These are phyloP conservation scores for Fusarium hostae DNA, from an alignment of 2,329 filamentous ascomycete genomes.

Conservation along the genomic window DNA sequence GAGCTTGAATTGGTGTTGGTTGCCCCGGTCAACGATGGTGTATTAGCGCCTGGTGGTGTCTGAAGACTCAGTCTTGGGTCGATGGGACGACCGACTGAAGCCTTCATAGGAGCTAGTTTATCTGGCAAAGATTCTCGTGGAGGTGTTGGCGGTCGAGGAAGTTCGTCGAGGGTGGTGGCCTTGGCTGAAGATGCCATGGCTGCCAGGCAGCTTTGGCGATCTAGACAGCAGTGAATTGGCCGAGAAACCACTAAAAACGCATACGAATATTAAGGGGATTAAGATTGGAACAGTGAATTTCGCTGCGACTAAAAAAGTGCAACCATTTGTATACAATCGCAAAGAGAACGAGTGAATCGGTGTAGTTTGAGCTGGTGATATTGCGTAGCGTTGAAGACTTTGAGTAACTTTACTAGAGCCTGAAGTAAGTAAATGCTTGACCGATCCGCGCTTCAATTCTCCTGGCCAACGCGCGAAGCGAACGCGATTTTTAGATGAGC, in stretches of 20 bases:
- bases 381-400: slow-evolving; percentile 25
- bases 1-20: slow-evolving; percentile 57
- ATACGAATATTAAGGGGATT: slow-evolving; percentile 29
- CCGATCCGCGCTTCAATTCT: slow-evolving; percentile 35
- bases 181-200: slow-evolving; percentile 57
- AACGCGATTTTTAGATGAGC: slow-evolving; percentile 33
- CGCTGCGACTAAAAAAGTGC: neutral
- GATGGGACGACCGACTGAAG: slow-evolving; percentile 51
- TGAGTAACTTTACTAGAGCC: slow-evolving; percentile 7
- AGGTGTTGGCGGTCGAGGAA: slow-evolving; percentile 74
- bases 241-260: slow-evolving; percentile 37
- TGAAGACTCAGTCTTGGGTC: slow-evolving; percentile 54
- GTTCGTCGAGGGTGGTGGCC: slow-evolving; percentile 60
- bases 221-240: slow-evolving; percentile 51
- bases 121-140: slow-evolving; percentile 65
- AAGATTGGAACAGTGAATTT: slow-evolving; percentile 6
- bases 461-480: slow-evolving; percentile 39
- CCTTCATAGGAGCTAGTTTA: slow-evolving; percentile 50
- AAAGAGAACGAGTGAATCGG: neutral
- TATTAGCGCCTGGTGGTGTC: slow-evolving; percentile 63
- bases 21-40: slow-evolving; percentile 55
- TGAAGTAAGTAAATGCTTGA: slow-evolving; percentile 29
- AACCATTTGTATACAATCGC: neutral
- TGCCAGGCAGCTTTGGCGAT: slow-evolving; percentile 54
- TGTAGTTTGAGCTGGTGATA: neutral